Evolutionary conservation across 2,329 filamentous ascomycete species (phyloP), one percentile per base, ranked within the genome.

Genomic region (Ceratocystis smalleyi): DNA sequence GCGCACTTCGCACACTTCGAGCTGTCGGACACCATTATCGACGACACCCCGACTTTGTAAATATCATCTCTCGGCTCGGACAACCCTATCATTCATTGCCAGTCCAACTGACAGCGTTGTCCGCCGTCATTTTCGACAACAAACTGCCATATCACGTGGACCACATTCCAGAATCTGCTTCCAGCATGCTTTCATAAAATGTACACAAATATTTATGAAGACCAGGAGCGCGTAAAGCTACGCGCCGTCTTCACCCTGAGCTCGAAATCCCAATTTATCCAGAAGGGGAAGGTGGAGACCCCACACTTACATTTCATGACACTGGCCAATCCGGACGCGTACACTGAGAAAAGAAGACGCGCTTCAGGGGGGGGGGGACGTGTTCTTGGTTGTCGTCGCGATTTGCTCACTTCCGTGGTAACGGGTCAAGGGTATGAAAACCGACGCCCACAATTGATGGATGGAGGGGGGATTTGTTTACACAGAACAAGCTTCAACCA

Each of bases 401-500:
- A 27, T 55, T 27, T 55, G 51, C 51, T 27, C 51, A 55, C 51
- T 55, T 55, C 51, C 51, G 51, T 55, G 51, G 51, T 55, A 55
- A 55, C 51, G 24, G 51, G 51, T 27, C 51, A 27, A 55, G 51
- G 51, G 51, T 55, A 30, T 55, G 51, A 55, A 32, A 55, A 55
- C 15, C 22, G 22, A 32, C 12, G 24, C 15, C 51, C 8, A 55
- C 22, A 5, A 7, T 49, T 22, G 22, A n/a, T 22, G 19, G 17
- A 17, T n/a, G 24, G 51, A 54, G 51, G 19, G 49, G 51, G 51
- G 51, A 55, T 55, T 55, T 55, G 51, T 55, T 55, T 55, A 55
- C 51, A 55, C 15, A 17, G 51, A 27, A 7, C 15, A 17, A 22
- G 10, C 30, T 17, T 30, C 2, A 32, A 32, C 51, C 51, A 32